These are phyloP conservation scores for Aspergillus felis DNA, from an alignment of 2,329 filamentous ascomycete species.

Conservation along the genomic window DNA sequence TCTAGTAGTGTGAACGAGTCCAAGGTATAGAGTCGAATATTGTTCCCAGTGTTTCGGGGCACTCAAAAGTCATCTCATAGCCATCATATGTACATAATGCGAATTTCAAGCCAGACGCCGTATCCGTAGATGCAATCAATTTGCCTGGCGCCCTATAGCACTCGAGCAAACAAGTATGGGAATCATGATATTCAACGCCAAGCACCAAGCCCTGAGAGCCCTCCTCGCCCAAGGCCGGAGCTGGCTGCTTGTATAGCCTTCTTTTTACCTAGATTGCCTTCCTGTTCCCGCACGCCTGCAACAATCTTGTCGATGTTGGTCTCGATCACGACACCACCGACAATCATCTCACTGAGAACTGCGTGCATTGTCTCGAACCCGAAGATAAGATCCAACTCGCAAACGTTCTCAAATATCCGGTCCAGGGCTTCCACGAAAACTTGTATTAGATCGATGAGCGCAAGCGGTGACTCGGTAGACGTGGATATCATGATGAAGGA, in stretches of 20 bases:
- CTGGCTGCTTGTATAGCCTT: slow-evolving; percentile 43
- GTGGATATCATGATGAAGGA: slow-evolving; percentile 99
- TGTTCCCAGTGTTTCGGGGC: neutral
- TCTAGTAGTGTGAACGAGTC: neutral
- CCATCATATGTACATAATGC: neutral
- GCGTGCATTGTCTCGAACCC: slow-evolving; percentile 97
- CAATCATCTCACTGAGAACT: slow-evolving; percentile 86
- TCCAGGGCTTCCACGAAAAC: slow-evolving; percentile 97
- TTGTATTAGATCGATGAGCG: slow-evolving; percentile 93
- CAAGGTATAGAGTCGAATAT: neutral
- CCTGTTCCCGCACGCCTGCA: slow-evolving; percentile 65
- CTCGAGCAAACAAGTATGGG: neutral
- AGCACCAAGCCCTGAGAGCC: slow-evolving; percentile 36
- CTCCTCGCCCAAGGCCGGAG: slow-evolving; percentile 33
- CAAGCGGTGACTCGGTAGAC: slow-evolving; percentile 90
- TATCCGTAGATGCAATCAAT: neutral
- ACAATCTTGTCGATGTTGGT: slow-evolving; percentile 87
- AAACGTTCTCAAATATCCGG: slow-evolving; percentile 95
- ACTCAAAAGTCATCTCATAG: neutral
- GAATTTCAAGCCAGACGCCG: neutral
- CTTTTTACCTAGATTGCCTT: slow-evolving; percentile 41
- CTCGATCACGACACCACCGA: slow-evolving; percentile 91
- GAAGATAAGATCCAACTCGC: slow-evolving; percentile 97
- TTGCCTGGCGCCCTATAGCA: neutral
- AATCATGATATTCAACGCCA: slow-evolving; percentile 30